phyloP scores from a whole-genome alignment of 306 rosid genomes.

The Coriaria nepalensis region DNA sequence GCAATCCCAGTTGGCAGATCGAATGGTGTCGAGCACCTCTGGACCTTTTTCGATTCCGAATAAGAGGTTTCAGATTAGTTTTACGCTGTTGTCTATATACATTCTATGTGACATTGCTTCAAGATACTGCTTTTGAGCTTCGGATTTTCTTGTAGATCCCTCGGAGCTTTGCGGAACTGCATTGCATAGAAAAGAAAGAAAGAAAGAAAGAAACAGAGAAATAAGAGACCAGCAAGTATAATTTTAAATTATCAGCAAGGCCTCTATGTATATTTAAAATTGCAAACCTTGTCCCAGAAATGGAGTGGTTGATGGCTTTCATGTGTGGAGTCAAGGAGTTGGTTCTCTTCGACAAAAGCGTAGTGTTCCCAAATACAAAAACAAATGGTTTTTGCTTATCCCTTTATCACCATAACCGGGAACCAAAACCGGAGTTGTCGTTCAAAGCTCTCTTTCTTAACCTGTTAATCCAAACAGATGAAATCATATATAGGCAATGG shows the following conservation, averaged over 20 bases:
- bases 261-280: background rate
- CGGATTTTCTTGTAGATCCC: slow-evolving; percentile 53
- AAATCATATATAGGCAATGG: background rate
- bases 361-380: slow-evolving; percentile 56
- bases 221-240: slow-evolving; percentile 7
- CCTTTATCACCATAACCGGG: slow-evolving; percentile 83
- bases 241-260: background rate
- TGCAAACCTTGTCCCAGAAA: slow-evolving; percentile 83
- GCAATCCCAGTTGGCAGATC: slow-evolving; percentile 69
- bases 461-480: slow-evolving; percentile 34
- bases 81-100: slow-evolving; percentile 64
- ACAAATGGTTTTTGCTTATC: slow-evolving; percentile 34
- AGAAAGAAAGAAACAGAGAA: background rate
- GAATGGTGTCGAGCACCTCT: slow-evolving; percentile 38
- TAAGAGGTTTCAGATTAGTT: slow-evolving; percentile 63
- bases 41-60: slow-evolving; percentile 73
- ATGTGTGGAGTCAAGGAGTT: slow-evolving; percentile 44
- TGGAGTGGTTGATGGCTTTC: slow-evolving; percentile 70
- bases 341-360: slow-evolving; percentile 54
- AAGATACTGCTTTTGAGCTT: slow-evolving; percentile 68
- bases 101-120: slow-evolving; percentile 84
- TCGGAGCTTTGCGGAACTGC: slow-evolving; percentile 88
- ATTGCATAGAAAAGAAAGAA: slow-evolving; percentile 9
- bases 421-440: slow-evolving; percentile 48
- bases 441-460: slow-evolving; percentile 51